phyloP scores from a whole-genome alignment of 768 basidiomycete genomes.

The Amanita phalloides region DNA sequence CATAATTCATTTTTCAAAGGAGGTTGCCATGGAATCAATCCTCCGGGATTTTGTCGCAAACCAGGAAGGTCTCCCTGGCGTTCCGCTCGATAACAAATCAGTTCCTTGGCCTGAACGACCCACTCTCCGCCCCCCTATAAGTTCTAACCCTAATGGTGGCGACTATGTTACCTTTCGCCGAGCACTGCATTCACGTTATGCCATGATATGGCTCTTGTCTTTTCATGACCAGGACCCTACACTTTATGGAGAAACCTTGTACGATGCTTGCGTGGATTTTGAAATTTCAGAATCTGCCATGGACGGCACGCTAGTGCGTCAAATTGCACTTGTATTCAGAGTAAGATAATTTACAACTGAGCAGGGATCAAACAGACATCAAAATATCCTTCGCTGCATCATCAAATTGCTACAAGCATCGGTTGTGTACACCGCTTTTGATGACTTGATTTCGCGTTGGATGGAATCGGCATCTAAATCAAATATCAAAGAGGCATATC shows the following conservation, averaged over 20 bases:
- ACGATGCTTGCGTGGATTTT: constrained; percentile 39
- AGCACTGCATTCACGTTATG: constrained; percentile 43
- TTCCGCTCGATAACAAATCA: constrained; percentile 33
- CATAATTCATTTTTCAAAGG: constrained; percentile 25
- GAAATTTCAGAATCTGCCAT: not conserved
- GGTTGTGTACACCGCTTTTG: constrained; percentile 46
- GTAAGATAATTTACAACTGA: not conserved
- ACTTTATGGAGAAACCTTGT: constrained; percentile 42
- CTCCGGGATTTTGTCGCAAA: constrained; percentile 59
- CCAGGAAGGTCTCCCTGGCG: constrained; percentile 50
- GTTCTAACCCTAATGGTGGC: constrained; percentile 48
- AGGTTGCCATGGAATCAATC: constrained; percentile 53
- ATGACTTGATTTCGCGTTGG: constrained; percentile 51
- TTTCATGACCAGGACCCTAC: constrained; percentile 51
- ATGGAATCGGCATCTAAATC: constrained; percentile 30
- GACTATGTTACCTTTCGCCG: constrained; percentile 58
- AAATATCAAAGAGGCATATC: not conserved
- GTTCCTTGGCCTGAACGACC: constrained; percentile 45
- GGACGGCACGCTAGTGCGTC: constrained; percentile 7
- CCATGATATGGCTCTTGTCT: constrained; percentile 56
- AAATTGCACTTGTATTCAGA: not conserved
- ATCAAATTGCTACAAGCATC: constrained; percentile 42
- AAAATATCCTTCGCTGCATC: constrained; percentile 38
- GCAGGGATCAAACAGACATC: constrained; percentile 18
- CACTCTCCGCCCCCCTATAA: constrained; percentile 22